Evolutionary conservation across 1,139 yeast genomes (phyloP).

Genomic region (Candida sp.): DNA sequence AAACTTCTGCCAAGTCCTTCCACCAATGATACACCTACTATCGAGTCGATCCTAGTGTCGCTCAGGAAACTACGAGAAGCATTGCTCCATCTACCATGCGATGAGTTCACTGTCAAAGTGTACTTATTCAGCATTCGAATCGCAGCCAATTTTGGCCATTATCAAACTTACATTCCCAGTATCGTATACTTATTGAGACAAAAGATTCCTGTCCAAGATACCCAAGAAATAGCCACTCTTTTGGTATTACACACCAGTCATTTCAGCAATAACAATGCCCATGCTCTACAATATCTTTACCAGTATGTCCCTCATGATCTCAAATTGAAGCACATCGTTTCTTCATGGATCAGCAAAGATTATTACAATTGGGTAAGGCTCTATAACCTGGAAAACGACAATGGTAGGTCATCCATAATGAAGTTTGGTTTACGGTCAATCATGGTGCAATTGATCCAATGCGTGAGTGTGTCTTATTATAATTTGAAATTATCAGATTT

Average conservation of each 20-base stretch:
- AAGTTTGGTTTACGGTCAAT: slow-evolving; percentile 33
- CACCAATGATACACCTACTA: neutral
- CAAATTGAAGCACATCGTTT: neutral
- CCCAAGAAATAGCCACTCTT: slow-evolving; percentile 36
- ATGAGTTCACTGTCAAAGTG: slow-evolving; percentile 44
- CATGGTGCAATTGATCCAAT: slow-evolving; percentile 22
- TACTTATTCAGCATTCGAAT: slow-evolving; percentile 48
- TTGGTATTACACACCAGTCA: slow-evolving; percentile 48
- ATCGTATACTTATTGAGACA: slow-evolving; percentile 35
- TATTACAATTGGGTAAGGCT: slow-evolving; percentile 39
- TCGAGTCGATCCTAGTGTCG: slow-evolving; percentile 26
- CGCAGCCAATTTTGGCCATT: slow-evolving; percentile 45
- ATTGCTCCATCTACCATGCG: slow-evolving; percentile 31
- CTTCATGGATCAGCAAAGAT: slow-evolving; percentile 33
- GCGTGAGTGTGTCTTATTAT: slow-evolving; percentile 37
- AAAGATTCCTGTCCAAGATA: slow-evolving; percentile 20
- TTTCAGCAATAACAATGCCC: slow-evolving; percentile 32
- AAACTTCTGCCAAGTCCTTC: slow-evolving; percentile 3
- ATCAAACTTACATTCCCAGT: slow-evolving; percentile 57
- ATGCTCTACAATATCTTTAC: slow-evolving; percentile 31
- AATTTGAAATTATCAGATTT: slow-evolving; percentile 19
- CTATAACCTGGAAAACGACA: slow-evolving; percentile 29
- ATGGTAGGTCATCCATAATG: slow-evolving; percentile 34
- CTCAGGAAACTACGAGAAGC: slow-evolving; percentile 55
- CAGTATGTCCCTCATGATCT: slow-evolving; percentile 19